Base-by-base conservation (phyloP, 805 yeast genomes). In the Candida boidinii region DNA sequence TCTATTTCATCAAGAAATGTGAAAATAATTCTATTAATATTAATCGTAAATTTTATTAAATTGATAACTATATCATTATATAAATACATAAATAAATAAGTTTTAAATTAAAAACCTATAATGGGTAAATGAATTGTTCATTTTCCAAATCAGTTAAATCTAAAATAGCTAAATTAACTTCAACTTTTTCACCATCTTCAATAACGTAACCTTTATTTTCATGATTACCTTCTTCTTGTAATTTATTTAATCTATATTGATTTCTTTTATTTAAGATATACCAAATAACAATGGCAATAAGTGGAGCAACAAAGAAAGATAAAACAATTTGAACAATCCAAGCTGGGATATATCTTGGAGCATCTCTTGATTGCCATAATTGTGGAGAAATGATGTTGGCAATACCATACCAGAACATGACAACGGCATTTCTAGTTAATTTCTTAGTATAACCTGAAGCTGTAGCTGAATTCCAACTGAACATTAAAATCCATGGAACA, bases 281-380 rank as follows among this genome's bases (percentile, higher is more conserved):
- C 58, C 72, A 60, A 25, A 69, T 68, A 2, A 66, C 53, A 4
- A 66, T 32, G 5, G 68, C 57, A 13, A 68, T 21, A 2, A 56
- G 29, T 4, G 79, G 76, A 1, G 77, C 68, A 9, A 55, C 26
- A 24, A 58, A 51, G 46, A 69, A 73, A 8, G 73, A 61, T n/a
- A 70, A 41, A 9, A 71, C 73, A 31, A 73, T 68, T 44, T 73
- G 79, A 9, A 71, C 73, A 33, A 64, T 56, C 79, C 80, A 66
- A 7, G 74, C 69, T 5, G 68, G 63, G 24, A 50, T 38, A 41
- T 62, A 68, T 37, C 71, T 52, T 30, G 79, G 79, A 7, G 64
- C 61, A 42, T 68, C 70, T n/a, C 43, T 53, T 7, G 42, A 57
- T 45, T 61, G 58, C 77, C 78, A 74, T 23, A 73, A 45, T 46